Conservation (phyloP, 2,329 filamentous ascomycete genomes). For the Colletotrichum orchidophilum region DNA sequence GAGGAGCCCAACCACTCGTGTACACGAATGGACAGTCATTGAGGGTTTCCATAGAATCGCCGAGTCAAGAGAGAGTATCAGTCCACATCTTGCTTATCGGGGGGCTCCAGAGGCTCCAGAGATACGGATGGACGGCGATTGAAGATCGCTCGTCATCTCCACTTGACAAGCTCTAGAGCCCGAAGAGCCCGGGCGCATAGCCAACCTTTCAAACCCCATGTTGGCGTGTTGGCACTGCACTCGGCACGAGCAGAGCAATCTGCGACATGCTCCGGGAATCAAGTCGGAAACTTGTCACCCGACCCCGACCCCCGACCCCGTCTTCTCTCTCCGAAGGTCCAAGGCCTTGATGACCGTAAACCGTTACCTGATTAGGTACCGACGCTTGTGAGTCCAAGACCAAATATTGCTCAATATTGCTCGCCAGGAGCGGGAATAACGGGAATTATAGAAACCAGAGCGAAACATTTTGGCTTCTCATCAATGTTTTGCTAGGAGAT, state of each 20-base stretch:
- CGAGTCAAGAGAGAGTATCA: neutral
- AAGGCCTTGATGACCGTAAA: neutral
- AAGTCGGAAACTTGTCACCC: neutral
- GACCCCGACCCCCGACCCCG: neutral
- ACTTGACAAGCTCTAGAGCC: neutral
- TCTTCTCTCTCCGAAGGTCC: neutral
- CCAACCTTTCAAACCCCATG: constrained; percentile 22
- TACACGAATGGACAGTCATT: neutral
- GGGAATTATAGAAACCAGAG: neutral
- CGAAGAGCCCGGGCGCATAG: neutral
- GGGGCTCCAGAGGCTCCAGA: neutral
- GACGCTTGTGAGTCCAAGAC: neutral
- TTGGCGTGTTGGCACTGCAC: neutral
- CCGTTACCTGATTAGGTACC: neutral
- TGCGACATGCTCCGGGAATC: neutral
- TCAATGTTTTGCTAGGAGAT: neutral
- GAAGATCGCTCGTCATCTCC: neutral
- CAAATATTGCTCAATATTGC: neutral
- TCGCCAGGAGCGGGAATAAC: no score
- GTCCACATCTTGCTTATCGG: neutral
- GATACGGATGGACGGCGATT: neutral
- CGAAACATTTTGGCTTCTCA: neutral
- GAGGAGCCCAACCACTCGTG: neutral
- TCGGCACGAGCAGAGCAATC: neutral
- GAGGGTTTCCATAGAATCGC: neutral